Base-by-base conservation (phyloP, 2,329 filamentous ascomycete species). In the Aotearoamyces nothofagi region DNA sequence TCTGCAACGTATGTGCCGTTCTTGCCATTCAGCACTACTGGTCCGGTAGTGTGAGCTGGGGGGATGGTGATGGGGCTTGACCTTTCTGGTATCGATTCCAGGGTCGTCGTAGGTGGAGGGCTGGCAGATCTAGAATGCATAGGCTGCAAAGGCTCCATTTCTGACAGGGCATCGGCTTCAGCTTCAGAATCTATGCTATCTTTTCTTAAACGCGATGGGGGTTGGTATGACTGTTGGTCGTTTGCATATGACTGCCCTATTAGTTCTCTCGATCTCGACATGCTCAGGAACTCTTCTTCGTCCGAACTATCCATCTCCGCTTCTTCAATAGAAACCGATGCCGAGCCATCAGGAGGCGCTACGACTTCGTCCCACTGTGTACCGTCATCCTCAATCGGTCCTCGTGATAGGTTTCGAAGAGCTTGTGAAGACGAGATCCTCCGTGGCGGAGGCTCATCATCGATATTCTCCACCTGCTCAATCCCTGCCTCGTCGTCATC, bases 371-470 rank as follows among this genome's bases (percentile, higher is more conserved):
- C 49, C 47, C 48, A 51, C 34, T 41, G 33, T 13, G 43, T 47
- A 15, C 45, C 45, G 29, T 41, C 63, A 32, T 60, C 55, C 29
- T 63, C 63, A n/a, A 61, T 42, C 5, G 65, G 63, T 14, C 50
- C 52, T 37, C 64, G 53, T 10, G 66, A 66, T 26, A 70, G 45
- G 3, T 60, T 60, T 32, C 64, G 57, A 22, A 70, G 46, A 4
- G 59, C 58, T 36, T 70, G 64, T 1, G 65, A 66, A 8, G 66
- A 68, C 4, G 64, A 67, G 15, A 68, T 59, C 43, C 66, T 65
- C 39, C 60, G 64, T 2, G 64, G 63, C 15, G 56, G 53, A 10
- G 48, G 52, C 13, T 50, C 42, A n/a, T 54, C 54, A 14, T 55
- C 54, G 17, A 44, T 33, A 34, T 49, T 40, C 29, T 50, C 46